A percentile compares a stretch with the other conserved stretches of the same genome.
These are phyloP conservation scores for Blastobotrys americana DNA, from an alignment of 805 yeast genomes.

Conservation along the genomic window DNA sequence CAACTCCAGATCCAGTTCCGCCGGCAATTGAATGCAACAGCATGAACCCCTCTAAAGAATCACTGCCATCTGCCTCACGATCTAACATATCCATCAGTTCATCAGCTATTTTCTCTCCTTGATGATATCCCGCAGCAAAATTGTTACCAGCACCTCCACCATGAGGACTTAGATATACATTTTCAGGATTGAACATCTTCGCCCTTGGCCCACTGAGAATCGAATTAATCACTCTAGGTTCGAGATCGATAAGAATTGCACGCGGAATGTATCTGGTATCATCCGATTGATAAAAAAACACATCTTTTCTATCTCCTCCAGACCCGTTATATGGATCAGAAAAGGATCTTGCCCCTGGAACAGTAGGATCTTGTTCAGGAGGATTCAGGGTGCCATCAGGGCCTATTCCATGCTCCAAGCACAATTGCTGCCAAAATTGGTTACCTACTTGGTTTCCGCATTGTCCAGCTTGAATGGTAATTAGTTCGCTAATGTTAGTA, in stretches of 20 bases:
- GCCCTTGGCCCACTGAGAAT: slow-evolving; percentile 44
- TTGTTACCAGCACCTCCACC: slow-evolving; percentile 95
- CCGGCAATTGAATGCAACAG: slow-evolving; percentile 94
- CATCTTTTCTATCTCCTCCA: slow-evolving; percentile 66
- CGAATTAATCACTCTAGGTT: slow-evolving; percentile 72
- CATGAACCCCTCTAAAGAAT: slow-evolving; percentile 84
- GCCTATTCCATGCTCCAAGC: slow-evolving; percentile 78
- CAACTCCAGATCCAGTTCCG: slow-evolving; percentile 97
- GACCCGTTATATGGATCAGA: slow-evolving; percentile 4
- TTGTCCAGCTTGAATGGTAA: slow-evolving; percentile 53
- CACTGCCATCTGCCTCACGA: slow-evolving; percentile 84
- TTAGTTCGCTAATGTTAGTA: slow-evolving; percentile 32
- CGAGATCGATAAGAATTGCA: slow-evolving; percentile 76
- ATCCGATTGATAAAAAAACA: slow-evolving; percentile 73
- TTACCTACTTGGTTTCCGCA: slow-evolving; percentile 96
- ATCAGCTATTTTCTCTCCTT: slow-evolving; percentile 63
- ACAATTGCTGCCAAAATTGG: slow-evolving; percentile 85
- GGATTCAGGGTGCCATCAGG: slow-evolving; percentile 50
- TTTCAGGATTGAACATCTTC: slow-evolving; percentile 75
- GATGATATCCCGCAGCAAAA: slow-evolving; percentile 86
- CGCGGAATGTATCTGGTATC: slow-evolving; percentile 80
- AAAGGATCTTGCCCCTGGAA: neutral
- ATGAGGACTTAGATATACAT: slow-evolving; percentile 65
- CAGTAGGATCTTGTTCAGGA: slow-evolving; percentile 27
- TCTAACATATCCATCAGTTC: slow-evolving; percentile 77